Evolutionary conservation across 495 filamentous ascomycete species (phyloP), one percentile per base, ranked within the genome.

Genomic region (Penicillium pulvis): DNA sequence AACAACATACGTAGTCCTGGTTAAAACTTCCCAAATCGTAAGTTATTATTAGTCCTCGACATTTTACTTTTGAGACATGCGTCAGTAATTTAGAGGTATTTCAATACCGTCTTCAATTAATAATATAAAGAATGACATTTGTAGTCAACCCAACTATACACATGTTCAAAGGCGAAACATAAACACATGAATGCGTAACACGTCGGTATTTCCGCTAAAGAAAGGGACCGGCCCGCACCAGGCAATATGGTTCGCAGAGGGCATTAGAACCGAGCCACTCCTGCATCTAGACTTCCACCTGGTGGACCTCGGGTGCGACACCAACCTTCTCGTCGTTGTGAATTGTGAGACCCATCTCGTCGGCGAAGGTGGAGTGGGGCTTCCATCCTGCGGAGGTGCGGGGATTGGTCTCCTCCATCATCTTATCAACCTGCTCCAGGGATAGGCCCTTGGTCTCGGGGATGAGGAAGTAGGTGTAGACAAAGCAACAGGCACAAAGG

Each of bases 401-500:
- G 12, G 91, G 88, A 11, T 81, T 90, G 26, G 83, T 85, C 82
- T 94, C 90, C 75, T 91, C 90, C 80, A 95, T 83, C 91, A 93
- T 92, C 75, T 85, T 83, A 78, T 94, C 91, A 66, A 95, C 88
- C 71, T 95, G 90, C 78, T 95, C 91, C 47, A 94, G 88, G 20
- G 89, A 87, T 17, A 95, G 80, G 58, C 90, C 90, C 84, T 92
- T 93, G 71, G 90, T 93, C 81, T 93, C 90, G 51, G 88, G 87
- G 42, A 94, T 81, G 39, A 93, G 80, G 83, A 90, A 88, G 81
- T 87, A 93, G 44, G 90, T 84, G 79, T 87, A 93, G 65, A 90
- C 61, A 56, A 89, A 80, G 57, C 82, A 85, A 57, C 76, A 65
- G 59, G 68, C 61, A 80, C 89, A 92, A 46, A 91, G 85, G 10